Conservation (phyloP, 805 yeast genomes). For the Saccharomycopsis fermentans region DNA sequence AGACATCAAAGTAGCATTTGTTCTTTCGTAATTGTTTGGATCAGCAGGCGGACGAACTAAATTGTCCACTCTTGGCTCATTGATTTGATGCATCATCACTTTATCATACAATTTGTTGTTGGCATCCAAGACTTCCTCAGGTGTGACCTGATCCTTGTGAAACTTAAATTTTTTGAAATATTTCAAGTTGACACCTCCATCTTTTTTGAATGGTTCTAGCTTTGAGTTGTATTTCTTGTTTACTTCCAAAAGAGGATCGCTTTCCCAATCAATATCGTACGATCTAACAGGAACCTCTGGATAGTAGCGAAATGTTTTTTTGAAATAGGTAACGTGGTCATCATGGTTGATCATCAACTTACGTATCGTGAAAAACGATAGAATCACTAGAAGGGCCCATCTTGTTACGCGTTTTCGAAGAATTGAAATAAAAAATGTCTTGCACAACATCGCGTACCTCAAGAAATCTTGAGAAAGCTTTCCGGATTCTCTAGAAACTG, state of each 20-base stretch:
- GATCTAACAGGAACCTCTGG: constrained; percentile 4
- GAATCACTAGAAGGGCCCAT: background rate
- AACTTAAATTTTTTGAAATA: constrained; percentile 16
- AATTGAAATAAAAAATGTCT: background rate
- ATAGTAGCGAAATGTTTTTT: background rate
- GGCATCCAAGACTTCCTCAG: constrained; percentile 17
- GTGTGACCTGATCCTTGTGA: constrained; percentile 12
- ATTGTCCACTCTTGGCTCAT: constrained; percentile 39
- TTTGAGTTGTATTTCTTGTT: constrained; percentile 10
- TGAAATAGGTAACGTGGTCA: background rate
- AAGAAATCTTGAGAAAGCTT: background rate
- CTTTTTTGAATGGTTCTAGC: constrained; percentile 18
- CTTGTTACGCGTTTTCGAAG: constrained; percentile 4
- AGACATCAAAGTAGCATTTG: constrained; percentile 58
- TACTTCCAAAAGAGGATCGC: constrained; percentile 5
- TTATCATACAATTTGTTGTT: constrained; percentile 32
- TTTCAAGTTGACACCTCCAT: constrained; percentile 11
- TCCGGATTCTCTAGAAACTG: background rate
- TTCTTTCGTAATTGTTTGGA: constrained; percentile 27
- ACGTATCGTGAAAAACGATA: background rate
- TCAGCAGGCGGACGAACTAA: constrained; percentile 21
- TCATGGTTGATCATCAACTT: background rate
- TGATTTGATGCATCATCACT: constrained; percentile 30
- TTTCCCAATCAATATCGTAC: constrained; percentile 10
- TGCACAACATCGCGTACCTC: background rate